Conservation (phyloP, 225 moss, liverwort and hornwort species). For the Straminergon stramineum region DNA sequence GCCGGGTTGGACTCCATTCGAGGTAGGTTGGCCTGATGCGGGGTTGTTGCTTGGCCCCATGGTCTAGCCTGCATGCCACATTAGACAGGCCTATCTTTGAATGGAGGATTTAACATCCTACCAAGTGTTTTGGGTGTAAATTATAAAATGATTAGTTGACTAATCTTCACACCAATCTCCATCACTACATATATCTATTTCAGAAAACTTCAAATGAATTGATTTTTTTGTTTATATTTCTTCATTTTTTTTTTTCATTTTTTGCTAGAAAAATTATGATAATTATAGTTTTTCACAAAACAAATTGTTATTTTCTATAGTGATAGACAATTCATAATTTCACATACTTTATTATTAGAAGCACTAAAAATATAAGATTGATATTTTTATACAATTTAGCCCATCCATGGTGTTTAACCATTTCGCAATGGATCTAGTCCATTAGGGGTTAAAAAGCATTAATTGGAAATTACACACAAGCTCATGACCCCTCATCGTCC, state of each 20-base stretch:
- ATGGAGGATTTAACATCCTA: no score
- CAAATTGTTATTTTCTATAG: neutral
- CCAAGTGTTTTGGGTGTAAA: neutral
- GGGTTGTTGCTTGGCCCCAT: no score
- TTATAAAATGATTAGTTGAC: no score
- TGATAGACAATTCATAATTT: neutral
- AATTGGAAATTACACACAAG: neutral
- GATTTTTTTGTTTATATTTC: neutral
- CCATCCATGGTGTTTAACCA: neutral
- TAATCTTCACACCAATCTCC: no score
- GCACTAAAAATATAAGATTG: neutral
- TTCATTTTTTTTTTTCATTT: neutral
- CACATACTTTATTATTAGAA: neutral
- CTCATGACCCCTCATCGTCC: neutral
- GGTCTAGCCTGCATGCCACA: no score
- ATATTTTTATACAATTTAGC: neutral
- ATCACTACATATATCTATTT: no score
- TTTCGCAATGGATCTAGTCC: neutral
- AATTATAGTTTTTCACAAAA: neutral
- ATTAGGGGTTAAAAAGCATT: neutral
- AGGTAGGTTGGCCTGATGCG: no score
- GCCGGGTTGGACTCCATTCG: no score
- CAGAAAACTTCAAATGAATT: no score
- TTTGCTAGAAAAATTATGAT: neutral
- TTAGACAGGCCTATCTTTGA: no score